Base-by-base conservation (phyloP, 1,139 yeast genomes). In the Geotrichum macrosporum region DNA sequence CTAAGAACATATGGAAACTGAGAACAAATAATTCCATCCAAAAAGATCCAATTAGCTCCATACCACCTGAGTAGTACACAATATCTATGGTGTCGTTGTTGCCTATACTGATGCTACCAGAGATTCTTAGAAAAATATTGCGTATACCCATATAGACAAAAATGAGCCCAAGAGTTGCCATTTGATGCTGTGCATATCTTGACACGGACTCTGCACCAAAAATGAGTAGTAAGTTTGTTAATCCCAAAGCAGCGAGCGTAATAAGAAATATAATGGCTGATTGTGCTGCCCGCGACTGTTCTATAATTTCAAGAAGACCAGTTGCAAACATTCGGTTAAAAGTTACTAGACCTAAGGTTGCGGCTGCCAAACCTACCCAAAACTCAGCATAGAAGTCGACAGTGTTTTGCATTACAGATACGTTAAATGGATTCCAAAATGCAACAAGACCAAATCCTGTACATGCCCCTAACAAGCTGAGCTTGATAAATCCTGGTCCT, bases 21-120 rank as follows among this genome's bases (percentile, higher is more conserved):
- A 44, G 35, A 12, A 44, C 26, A 31, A 32, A 33, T 24, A 33
- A 22, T 9, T 44, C 48, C 6, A 44, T 19, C 44, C 44, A 44
- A 21, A 35, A 30, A 24, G 18, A 5, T 1, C 46, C 46, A 15
- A 43, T 12, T 21, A 30, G 10, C n/a, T 39, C 42, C 15, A 39
- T 18, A 12, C 20, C 16, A 5, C n/a, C 30, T 2, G 42, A 39
- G 20, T 30, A 39, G 4, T 29, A 5, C 5, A 30, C 16, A n/a
- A n/a, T n/a, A n/a, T n/a, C n/a, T n/a, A n/a, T n/a, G n/a, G n/a
- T n/a, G n/a, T n/a, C n/a, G n/a, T n/a, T n/a, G n/a, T n/a, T n/a
- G n/a, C n/a, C n/a, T n/a, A n/a, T n/a, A n/a, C n/a, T n/a, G n/a
- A n/a, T n/a, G 20, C 3, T 24, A 31, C 30, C 35, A 12, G 16